These are phyloP conservation scores for Erythrophleum fordii DNA, from an alignment of 306 rosid species.

Conservation along the genomic window DNA sequence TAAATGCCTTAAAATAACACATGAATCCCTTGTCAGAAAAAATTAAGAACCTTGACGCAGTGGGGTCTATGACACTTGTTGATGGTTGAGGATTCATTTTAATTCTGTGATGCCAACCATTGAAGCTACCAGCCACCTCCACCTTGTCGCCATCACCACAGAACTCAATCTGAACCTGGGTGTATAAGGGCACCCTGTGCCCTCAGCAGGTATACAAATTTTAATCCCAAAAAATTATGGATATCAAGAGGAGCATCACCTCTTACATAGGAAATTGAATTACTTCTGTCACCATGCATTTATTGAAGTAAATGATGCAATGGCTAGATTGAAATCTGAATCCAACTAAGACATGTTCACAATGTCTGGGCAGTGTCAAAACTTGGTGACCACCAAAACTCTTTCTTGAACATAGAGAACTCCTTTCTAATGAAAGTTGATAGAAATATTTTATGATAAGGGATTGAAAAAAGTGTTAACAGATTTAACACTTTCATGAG, in stretches of 20 bases:
- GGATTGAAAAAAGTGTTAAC: too few species aligned
- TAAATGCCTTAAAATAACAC: conserved; percentile 15
- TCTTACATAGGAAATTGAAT: conserved; percentile 8
- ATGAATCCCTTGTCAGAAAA: background rate
- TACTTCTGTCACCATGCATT: conserved; percentile 23
- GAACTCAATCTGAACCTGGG: conserved; percentile 75
- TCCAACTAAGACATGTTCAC: conserved; percentile 7
- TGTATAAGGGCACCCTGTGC: conserved; percentile 38
- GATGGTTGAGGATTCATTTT: conserved; percentile 72
- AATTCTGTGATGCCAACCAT: conserved; percentile 89
- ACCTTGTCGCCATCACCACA: conserved; percentile 73
- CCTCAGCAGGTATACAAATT: conserved; percentile 37
- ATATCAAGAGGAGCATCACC: conserved; percentile 20
- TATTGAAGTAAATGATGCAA: conserved; percentile 26
- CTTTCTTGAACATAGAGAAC: background rate
- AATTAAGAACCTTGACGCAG: conserved; percentile 61
- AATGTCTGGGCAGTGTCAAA: conserved; percentile 5
- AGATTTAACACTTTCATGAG: too few species aligned
- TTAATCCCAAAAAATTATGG: background rate
- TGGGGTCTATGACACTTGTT: conserved; percentile 45
- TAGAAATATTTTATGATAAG: too few species aligned
- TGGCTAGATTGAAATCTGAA: conserved; percentile 26
- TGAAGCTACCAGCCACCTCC: conserved; percentile 95
- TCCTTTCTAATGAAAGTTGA: conserved; percentile 26
- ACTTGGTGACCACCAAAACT: conserved; percentile 1